Evolutionary conservation across 257 asterid genomes (phyloP).

Genomic region (Rubia yunnanensis): DNA sequence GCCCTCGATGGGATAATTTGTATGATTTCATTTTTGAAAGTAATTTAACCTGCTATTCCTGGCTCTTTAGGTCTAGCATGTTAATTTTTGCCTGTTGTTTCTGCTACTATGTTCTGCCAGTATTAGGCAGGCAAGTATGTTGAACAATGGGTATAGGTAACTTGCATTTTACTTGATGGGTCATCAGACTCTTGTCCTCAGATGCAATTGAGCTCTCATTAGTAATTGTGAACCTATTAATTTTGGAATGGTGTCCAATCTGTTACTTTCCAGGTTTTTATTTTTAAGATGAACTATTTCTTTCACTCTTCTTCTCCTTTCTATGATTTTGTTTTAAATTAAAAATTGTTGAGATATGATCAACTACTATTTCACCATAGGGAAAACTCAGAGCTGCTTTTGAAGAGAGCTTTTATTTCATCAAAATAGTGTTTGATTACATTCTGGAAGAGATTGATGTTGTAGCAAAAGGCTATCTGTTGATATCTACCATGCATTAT

Average conservation of each 20-base stretch:
- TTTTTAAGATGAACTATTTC: background rate
- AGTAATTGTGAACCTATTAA: background rate
- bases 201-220: background rate
- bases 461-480: slow-evolving; percentile 3
- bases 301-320: background rate
- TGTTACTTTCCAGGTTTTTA: background rate
- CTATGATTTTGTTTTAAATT: background rate
- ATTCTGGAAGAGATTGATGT: background rate
- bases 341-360: background rate
- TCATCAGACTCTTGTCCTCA: background rate
- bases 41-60: background rate
- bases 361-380: background rate
- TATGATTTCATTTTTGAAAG: background rate
- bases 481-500: background rate
- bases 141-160: background rate
- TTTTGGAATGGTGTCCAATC: background rate
- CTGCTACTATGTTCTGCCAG: background rate
- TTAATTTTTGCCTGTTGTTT: background rate
- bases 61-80: background rate
- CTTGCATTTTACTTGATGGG: background rate
- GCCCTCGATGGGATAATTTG: background rate
- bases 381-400: background rate
- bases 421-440: background rate
- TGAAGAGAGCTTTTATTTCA: background rate
- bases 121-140: background rate